Base-by-base conservation (phyloP, 345 rosid species). In the Microcos paniculata region DNA sequence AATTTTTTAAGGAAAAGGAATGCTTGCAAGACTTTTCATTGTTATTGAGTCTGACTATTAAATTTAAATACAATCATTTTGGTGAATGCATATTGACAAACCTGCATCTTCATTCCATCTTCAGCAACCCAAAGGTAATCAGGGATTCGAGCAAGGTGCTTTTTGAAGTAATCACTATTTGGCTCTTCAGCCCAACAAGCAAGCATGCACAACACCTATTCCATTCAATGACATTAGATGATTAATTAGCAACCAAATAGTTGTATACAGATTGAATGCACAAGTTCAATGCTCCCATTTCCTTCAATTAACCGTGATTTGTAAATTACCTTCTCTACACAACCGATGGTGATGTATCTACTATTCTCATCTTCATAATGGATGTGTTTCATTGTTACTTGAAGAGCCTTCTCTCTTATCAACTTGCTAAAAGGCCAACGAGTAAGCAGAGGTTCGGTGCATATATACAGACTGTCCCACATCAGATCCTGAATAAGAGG, bases 61-160 rank as follows among this genome's bases (percentile, higher is more conserved):
- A 48, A 51, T 4, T 38, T 12, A 6, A 19, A 13, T 33, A 40
- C 3, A 1, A 16, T 2, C 6, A 55, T 56, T 65, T 64, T 55
- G 28, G 51, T 45, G 66, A 53, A 52, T 68, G 38, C 45, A 70
- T 73, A 56, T 56, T 48, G 46, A 74, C 79, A n/a, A 31, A 80
- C 94, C 91, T 90, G 94, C 92, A 91, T 84, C 84, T 93, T 95
- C 89, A 95, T 90, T 80, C 98, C 99, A 83, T 95, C 99, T 82
- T 95, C 98, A 57, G 92, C 98, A 70, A 93, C 81, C 99, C 97
- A 95, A 56, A 91, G 63, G 76, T 88, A 95, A 80, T 95, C 99
- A 0, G 93, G 79, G 31, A 93, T 75, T 80, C 98, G 85, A 42
- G 96, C 67, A 26, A 94, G 89, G 79, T 95, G 99, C 67, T 91